Conservation (phyloP, 768 basidiomycete genomes). For the Boletus vermiculosoides region DNA sequence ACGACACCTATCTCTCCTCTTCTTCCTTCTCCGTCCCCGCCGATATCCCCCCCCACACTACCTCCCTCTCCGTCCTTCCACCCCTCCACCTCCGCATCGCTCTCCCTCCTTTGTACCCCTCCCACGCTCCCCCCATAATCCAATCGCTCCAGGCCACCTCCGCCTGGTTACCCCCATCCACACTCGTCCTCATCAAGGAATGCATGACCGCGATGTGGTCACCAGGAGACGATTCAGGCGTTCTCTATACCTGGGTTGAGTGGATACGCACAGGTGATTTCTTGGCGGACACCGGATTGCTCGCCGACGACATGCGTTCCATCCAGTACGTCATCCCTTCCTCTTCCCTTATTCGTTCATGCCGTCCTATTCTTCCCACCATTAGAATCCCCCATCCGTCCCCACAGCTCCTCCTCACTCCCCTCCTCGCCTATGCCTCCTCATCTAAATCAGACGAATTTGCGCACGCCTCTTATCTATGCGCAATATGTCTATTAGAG, state of each 20-base stretch:
- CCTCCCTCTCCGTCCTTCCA: slow-evolving; percentile 55
- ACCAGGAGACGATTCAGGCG: slow-evolving; percentile 44
- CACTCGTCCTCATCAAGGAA: slow-evolving; percentile 36
- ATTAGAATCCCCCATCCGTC: slow-evolving; percentile 50
- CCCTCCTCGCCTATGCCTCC: slow-evolving; percentile 50
- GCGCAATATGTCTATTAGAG: slow-evolving; percentile 72
- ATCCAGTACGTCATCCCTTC: slow-evolving; percentile 20
- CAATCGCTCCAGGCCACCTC: slow-evolving; percentile 53
- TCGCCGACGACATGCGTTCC: slow-evolving; percentile 32
- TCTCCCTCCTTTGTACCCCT: slow-evolving; percentile 57
- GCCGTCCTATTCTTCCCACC: not conserved
- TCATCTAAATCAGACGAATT: slow-evolving; percentile 53
- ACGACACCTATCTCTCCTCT: slow-evolving; percentile 9
- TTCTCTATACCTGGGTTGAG: slow-evolving; percentile 73
- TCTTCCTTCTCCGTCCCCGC: not conserved
- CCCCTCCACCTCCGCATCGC: slow-evolving; percentile 57
- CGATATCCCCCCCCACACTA: not conserved
- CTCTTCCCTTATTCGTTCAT: slow-evolving; percentile 31
- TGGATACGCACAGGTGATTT: slow-evolving; percentile 68
- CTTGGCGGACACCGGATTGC: slow-evolving; percentile 45
- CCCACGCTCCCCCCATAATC: slow-evolving; percentile 51
- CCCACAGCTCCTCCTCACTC: slow-evolving; percentile 49
- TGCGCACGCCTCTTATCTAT: slow-evolving; percentile 61
- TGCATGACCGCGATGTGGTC: slow-evolving; percentile 57
- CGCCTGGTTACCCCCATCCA: slow-evolving; percentile 51